These are phyloP conservation scores for Pterocarpus santalinus DNA, from an alignment of 306 rosid genomes.

Conservation along the genomic window DNA sequence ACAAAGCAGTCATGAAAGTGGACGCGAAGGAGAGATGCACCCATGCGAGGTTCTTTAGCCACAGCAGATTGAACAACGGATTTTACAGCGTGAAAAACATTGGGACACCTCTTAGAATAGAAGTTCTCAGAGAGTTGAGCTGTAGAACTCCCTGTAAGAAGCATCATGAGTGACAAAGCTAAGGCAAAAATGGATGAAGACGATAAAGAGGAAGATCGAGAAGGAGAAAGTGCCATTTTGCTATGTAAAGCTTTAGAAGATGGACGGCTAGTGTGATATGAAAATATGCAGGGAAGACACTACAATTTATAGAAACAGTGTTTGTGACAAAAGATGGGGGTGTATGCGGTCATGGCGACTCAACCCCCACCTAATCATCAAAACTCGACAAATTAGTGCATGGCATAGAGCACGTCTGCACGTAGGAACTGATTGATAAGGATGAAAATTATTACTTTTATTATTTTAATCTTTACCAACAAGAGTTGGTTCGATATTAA, in stretches of 20 bases:
- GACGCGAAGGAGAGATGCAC: slow-evolving; percentile 84
- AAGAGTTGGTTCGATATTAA: not conserved
- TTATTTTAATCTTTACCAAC: too few relatives aligned
- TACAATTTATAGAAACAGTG: slow-evolving; percentile 21
- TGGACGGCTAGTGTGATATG: not conserved
- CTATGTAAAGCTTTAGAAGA: slow-evolving; percentile 21
- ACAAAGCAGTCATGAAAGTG: slow-evolving; percentile 90
- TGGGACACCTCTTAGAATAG: slow-evolving; percentile 69
- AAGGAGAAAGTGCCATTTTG: slow-evolving; percentile 53
- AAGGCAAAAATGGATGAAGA: not conserved
- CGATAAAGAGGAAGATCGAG: slow-evolving; percentile 14
- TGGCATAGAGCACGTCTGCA: slow-evolving; percentile 8
- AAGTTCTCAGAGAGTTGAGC: slow-evolving; percentile 65
- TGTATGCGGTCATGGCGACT: slow-evolving; percentile 38
- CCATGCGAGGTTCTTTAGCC: slow-evolving; percentile 67
- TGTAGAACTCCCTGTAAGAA: slow-evolving; percentile 48
- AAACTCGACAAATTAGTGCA: slow-evolving; percentile 28
- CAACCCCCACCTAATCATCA: slow-evolving; percentile 44
- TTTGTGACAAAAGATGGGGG: not conserved
- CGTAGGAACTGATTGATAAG: slow-evolving; percentile 31
- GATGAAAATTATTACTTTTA: not conserved
- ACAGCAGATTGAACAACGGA: slow-evolving; percentile 66
- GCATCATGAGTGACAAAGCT: slow-evolving; percentile 45
- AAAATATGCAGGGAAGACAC: not conserved
- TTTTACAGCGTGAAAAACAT: slow-evolving; percentile 44